phyloP scores from a whole-genome alignment of 345 rosid genomes.

The Schrenkiella parvula region DNA sequence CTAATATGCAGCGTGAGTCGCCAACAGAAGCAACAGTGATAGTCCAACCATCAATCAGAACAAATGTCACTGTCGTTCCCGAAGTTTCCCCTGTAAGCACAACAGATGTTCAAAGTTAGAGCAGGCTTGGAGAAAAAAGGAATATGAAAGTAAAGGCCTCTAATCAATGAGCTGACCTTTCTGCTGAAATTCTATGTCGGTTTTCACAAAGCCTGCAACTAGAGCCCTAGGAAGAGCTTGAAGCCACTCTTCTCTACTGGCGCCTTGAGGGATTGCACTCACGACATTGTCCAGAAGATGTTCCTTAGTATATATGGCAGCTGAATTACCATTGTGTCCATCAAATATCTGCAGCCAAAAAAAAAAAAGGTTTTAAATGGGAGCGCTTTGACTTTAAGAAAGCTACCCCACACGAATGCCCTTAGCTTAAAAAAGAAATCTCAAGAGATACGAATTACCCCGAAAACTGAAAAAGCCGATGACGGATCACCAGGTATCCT shows the following conservation, averaged over 20 bases:
- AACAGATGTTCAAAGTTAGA: slow-evolving; percentile 26
- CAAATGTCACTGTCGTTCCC: slow-evolving; percentile 98
- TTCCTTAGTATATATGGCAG: slow-evolving; percentile 94
- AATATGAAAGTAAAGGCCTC: background rate
- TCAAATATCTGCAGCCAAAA: slow-evolving; percentile 69
- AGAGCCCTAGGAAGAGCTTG: slow-evolving; percentile 96
- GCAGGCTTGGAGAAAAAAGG: background rate
- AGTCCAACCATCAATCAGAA: slow-evolving; percentile 96
- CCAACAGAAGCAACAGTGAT: slow-evolving; percentile 99
- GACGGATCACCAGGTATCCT: slow-evolving; percentile 77
- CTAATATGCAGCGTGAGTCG: slow-evolving; percentile 98
- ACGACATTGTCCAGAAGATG: slow-evolving; percentile 70
- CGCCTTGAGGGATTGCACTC: slow-evolving; percentile 82
- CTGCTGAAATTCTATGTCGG: slow-evolving; percentile 98
- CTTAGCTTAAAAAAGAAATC: background rate
- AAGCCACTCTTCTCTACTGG: slow-evolving; percentile 91
- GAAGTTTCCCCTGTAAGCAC: slow-evolving; percentile 86
- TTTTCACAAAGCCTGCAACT: slow-evolving; percentile 98
- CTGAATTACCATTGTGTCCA: slow-evolving; percentile 97
- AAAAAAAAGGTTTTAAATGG: slow-evolving; percentile 7
- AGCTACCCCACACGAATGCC: background rate
- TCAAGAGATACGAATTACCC: slow-evolving; percentile 44
- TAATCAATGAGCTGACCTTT: slow-evolving; percentile 44
- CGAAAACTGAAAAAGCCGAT: slow-evolving; percentile 89
- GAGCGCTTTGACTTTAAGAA: background rate